Conservation (phyloP, 2,329 filamentous ascomycete genomes). For the Diatrype stigma region DNA sequence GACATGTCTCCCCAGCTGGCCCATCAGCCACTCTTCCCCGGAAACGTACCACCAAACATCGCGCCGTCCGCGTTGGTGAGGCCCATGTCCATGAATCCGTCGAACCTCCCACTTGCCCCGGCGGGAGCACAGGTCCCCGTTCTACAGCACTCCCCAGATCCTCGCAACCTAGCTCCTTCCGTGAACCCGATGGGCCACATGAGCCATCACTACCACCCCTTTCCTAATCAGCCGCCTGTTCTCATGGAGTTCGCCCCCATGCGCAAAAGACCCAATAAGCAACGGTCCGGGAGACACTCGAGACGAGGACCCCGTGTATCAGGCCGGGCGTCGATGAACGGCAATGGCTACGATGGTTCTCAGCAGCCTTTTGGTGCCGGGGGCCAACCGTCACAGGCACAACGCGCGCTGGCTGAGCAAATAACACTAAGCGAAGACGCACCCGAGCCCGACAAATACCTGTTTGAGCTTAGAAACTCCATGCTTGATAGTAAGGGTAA, state of each 20-base stretch:
- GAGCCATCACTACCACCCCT: conserved; percentile 11
- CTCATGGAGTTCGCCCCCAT: conserved; percentile 8
- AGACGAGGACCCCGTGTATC: not conserved
- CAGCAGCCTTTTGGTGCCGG: too few species aligned
- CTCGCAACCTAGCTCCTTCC: conserved; percentile 14
- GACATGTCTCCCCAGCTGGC: too few species aligned
- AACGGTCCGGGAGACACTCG: not conserved
- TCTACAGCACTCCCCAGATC: conserved; percentile 15
- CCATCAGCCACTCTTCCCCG: too few species aligned
- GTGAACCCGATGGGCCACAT: conserved; percentile 14
- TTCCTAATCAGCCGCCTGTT: conserved; percentile 10
- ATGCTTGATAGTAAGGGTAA: conserved; percentile 46
- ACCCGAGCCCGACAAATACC: conserved; percentile 43
- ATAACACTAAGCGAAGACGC: conserved; percentile 39
- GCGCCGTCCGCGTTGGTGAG: conserved; percentile 21
- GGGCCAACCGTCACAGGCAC: too few species aligned
- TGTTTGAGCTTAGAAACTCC: conserved; percentile 46
- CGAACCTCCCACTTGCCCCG: conserved; percentile 18
- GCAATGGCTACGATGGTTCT: conserved; percentile 6
- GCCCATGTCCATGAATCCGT: conserved; percentile 8
- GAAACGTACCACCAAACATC: conserved; percentile 14
- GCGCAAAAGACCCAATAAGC: not conserved
- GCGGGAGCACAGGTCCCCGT: conserved; percentile 19
- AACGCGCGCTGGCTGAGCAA: conserved; percentile 24
- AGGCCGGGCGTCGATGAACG: not conserved